Conservation (phyloP, 306 rosid genomes). For the Dryas octopetala region DNA sequence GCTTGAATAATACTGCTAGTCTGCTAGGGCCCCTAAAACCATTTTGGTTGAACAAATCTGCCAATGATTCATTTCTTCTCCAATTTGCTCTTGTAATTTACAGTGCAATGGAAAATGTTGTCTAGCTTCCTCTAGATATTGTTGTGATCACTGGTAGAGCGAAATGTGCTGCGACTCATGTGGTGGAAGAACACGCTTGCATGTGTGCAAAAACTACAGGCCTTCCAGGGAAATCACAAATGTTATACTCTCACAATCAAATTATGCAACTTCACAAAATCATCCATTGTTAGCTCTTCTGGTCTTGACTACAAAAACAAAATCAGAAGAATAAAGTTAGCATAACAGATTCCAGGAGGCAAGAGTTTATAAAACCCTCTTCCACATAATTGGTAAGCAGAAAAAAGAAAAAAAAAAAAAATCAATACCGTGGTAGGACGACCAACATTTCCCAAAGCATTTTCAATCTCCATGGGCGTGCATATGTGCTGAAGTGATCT, state of each 20-base stretch:
- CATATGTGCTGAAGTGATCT: constrained; percentile 81
- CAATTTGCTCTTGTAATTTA: background rate
- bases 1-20: background rate
- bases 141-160: no score
- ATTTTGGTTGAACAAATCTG: background rate
- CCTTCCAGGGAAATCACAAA: constrained; percentile 16
- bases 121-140: background rate
- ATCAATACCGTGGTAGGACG: constrained; percentile 55
- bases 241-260: constrained; percentile 47
- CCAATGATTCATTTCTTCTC: background rate
- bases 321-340: constrained; percentile 4
- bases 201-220: background rate
- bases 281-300: constrained; percentile 71
- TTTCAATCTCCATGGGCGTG: constrained; percentile 66
- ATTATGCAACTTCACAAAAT: constrained; percentile 72
- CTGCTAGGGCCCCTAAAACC: background rate
- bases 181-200: background rate
- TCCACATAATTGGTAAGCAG: background rate
- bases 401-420: constrained; percentile 3
- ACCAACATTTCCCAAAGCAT: constrained; percentile 58
- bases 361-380: background rate
- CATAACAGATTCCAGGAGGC: background rate
- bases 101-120: background rate
- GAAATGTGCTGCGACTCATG: constrained; percentile 1
- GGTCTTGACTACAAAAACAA: constrained; percentile 65